A percentile compares a stretch with the other conserved stretches of the same genome.
These are phyloP conservation scores for Geotrichum phurueaensis DNA, from an alignment of 1,139 yeast genomes.

Conservation along the genomic window DNA sequence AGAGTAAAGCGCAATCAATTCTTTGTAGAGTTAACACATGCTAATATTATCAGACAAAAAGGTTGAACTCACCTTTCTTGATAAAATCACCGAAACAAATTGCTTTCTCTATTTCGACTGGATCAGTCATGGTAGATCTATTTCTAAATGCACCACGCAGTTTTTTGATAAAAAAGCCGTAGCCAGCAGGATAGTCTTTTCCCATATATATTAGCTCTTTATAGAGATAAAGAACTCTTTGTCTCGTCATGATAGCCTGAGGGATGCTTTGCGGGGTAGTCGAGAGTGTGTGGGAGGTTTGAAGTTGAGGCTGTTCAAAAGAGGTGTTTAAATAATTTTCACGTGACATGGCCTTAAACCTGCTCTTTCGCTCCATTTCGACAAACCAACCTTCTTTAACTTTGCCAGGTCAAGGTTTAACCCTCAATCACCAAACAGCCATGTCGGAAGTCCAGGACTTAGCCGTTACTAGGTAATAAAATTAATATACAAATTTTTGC, in stretches of 20 bases:
- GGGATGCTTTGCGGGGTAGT: conserved; percentile 1
- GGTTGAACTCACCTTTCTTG: conserved; percentile 24
- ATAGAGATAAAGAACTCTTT: conserved; percentile 32
- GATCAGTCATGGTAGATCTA: conserved; percentile 23
- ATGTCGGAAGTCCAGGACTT: conserved; percentile 7
- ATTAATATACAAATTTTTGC: background rate
- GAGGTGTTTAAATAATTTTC: background rate
- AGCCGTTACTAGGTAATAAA: conserved; percentile 13
- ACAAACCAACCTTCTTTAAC: background rate
- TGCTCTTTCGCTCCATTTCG: background rate
- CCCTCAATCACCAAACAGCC: background rate
- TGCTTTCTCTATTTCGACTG: conserved; percentile 30
- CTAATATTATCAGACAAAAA: background rate
- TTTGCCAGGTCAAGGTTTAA: background rate
- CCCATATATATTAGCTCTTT: conserved; percentile 38
- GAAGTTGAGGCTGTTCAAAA: background rate
- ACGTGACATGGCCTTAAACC: background rate
- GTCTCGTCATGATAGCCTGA: conserved; percentile 9
- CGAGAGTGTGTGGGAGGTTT: background rate
- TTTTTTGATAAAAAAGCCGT: conserved; percentile 28
- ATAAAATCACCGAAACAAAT: conserved; percentile 36
- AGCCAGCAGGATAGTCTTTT: conserved; percentile 36
- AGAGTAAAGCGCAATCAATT: conserved; percentile 33
- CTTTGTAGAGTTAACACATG: conserved; percentile 17
- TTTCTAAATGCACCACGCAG: conserved; percentile 32